Evolutionary conservation across 257 asterid genomes (phyloP).

Genomic region (Phtheirospermum japonicum): DNA sequence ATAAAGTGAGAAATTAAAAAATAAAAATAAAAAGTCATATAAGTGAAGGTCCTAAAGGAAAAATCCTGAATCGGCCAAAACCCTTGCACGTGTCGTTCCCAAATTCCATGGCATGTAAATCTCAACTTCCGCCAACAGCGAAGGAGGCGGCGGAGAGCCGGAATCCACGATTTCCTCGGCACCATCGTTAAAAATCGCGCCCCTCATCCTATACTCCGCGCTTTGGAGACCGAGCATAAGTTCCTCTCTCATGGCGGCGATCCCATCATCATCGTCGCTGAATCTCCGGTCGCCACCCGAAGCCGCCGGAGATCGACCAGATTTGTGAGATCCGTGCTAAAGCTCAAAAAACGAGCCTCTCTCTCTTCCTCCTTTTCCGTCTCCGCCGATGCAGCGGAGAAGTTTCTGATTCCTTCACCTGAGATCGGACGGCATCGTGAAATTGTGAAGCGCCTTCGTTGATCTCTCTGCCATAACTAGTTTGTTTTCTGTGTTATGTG

Average conservation of each 20-base stretch:
- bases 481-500: too few relatives aligned
- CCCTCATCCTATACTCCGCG: constrained; percentile 50
- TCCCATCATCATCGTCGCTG: constrained; percentile 34
- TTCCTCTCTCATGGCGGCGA: constrained; percentile 56
- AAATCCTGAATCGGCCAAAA: too few relatives aligned
- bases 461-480: constrained; percentile 63
- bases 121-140: constrained; percentile 11
- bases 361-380: background rate
- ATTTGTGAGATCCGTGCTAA: constrained; percentile 25
- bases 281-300: constrained; percentile 15
- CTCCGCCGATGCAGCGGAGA: constrained; percentile 45
- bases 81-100: constrained; percentile 50
- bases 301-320: too few relatives aligned
- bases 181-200: constrained; percentile 40
- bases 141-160: constrained; percentile 20
- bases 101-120: constrained; percentile 71
- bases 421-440: constrained; percentile 48
- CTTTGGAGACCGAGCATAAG: constrained; percentile 59
- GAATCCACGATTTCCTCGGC: constrained; percentile 25
- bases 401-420: constrained; percentile 63
- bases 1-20: too few relatives aligned
- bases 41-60: too few relatives aligned
- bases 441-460: constrained; percentile 55
- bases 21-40: too few relatives aligned
- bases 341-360: constrained; percentile 15